phyloP scores from a whole-genome alignment of 2,329 filamentous ascomycete species.

The Stagonosporopsis vannaccii region DNA sequence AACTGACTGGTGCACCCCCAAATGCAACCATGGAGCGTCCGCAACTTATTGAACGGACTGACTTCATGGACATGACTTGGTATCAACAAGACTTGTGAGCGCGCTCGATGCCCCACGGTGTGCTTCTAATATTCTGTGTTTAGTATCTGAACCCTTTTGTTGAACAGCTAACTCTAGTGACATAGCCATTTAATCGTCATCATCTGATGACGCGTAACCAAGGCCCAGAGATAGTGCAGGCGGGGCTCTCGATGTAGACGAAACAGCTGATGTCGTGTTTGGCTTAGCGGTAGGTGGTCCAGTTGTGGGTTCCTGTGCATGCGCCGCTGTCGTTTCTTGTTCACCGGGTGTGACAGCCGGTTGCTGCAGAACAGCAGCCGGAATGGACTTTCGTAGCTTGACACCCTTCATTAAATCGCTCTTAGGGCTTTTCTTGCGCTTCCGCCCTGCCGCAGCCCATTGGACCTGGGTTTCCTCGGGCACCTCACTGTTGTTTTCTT shows the following conservation, averaged over 20 bases:
- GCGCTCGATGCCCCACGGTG: neutral
- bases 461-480: constrained; percentile 53
- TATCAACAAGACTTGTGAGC: neutral
- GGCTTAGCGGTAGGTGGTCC: constrained; percentile 1
- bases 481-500: constrained; percentile 48
- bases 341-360: neutral
- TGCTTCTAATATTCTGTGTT: neutral
- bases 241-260: constrained; percentile 25
- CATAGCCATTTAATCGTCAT: constrained; percentile 43
- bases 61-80: too few relatives aligned
- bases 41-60: neutral
- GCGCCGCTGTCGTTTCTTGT: neutral
- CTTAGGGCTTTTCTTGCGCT: constrained; percentile 59
- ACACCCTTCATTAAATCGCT: constrained; percentile 49
- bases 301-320: neutral
- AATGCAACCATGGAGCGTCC: too few relatives aligned
- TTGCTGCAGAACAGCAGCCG: constrained; percentile 23
- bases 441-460: constrained; percentile 60
- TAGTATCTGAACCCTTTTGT: neutral
- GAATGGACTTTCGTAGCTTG: constrained; percentile 53
- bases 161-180: neutral
- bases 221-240: constrained; percentile 44
- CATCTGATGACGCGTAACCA: constrained; percentile 54
- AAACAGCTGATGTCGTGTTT: constrained; percentile 15
- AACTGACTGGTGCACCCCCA: too few relatives aligned